Evolutionary conservation across 768 basidiomycete species (phyloP).

Genomic region (Kwoniella pini): DNA sequence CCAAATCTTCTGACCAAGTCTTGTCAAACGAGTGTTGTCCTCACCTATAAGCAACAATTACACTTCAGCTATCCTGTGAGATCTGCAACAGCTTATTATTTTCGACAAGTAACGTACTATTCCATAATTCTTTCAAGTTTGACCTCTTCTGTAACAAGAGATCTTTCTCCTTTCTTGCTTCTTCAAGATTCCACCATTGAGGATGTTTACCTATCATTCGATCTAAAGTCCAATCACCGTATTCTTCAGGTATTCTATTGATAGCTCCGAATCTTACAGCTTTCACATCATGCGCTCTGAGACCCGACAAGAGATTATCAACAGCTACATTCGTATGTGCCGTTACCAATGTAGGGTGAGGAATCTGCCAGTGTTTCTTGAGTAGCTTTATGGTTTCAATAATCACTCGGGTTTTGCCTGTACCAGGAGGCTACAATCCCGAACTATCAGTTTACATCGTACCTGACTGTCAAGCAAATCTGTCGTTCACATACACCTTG

Average conservation of each 20-base stretch:
- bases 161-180: slow-evolving; percentile 8
- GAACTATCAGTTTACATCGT: slow-evolving; percentile 23
- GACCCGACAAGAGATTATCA: slow-evolving; percentile 81
- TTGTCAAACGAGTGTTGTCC: neutral
- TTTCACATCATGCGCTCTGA: slow-evolving; percentile 63
- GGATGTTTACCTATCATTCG: slow-evolving; percentile 65
- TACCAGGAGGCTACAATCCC: slow-evolving; percentile 49
- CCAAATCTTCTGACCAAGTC: slow-evolving; percentile 11
- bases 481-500: slow-evolving; percentile 75
- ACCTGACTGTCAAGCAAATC: no score
- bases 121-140: neutral
- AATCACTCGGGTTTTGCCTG: slow-evolving; percentile 90
- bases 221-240: slow-evolving; percentile 66
- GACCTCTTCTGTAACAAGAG: slow-evolving; percentile 10
- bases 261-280: slow-evolving; percentile 74
- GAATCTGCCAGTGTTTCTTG: slow-evolving; percentile 79
- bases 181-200: slow-evolving; percentile 6
- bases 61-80: neutral
- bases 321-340: slow-evolving; percentile 93
- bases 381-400: slow-evolving; percentile 79
- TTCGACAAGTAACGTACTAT: slow-evolving; percentile 1
- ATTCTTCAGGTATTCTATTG: slow-evolving; percentile 63
- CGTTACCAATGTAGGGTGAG: slow-evolving; percentile 82
- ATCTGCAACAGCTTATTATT: neutral
- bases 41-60: neutral